Base-by-base conservation (phyloP, 2,329 filamentous ascomycete genomes). In the Diaporthe citrichinensis region DNA sequence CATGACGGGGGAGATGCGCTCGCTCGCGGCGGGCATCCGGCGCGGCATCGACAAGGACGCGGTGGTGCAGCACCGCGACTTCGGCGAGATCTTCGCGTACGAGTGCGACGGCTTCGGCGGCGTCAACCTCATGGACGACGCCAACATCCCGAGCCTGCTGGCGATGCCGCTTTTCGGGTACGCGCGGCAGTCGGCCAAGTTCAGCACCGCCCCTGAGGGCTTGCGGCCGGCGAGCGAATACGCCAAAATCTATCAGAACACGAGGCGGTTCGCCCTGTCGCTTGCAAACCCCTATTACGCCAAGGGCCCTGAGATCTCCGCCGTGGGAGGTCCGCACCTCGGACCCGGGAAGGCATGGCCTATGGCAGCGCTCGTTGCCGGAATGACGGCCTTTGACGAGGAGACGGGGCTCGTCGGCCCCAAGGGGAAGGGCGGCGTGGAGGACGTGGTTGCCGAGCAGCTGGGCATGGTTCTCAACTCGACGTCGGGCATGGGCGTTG, bases 271-370 rank as follows among this genome's bases (percentile, higher is more conserved):
- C 89, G 91, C 97, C 75, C 89, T 97, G 31, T 90, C 91, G 74
- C 90, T 90, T 73, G 90, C 91, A 0, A 98, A 98, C 80, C 94
- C 95, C 0, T 98, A 97, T 83, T 98, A 90, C 79, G 87, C 94
- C 71, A 86, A 87, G 23, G 94, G 94, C 0, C 85, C 87, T 0
- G 89, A 88, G 0, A 93, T 97, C 80, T 91, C 90, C 6, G 94
- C 93, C 2, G 93, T 97, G 73, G 95, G 95, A 10, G 94, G 88
- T 1, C 88, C 88, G 5, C 89, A 89, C 79, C 91, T 95, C 74
- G 94, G 94, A 0, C 87, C 88, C 0, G 89, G 88, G 0, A 84
- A 84, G 49, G 87, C 88, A 0, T 91, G 89, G 89, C 89, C 89
- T 0, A 90, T 91, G 89, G 87, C 88, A 0, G 85, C 86, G 41